A percentile compares a stretch with the other conserved stretches of the same genome.
Evolutionary conservation across 805 yeast genomes (phyloP).

Genomic region (Hemisphaericaspora nanyangensis): DNA sequence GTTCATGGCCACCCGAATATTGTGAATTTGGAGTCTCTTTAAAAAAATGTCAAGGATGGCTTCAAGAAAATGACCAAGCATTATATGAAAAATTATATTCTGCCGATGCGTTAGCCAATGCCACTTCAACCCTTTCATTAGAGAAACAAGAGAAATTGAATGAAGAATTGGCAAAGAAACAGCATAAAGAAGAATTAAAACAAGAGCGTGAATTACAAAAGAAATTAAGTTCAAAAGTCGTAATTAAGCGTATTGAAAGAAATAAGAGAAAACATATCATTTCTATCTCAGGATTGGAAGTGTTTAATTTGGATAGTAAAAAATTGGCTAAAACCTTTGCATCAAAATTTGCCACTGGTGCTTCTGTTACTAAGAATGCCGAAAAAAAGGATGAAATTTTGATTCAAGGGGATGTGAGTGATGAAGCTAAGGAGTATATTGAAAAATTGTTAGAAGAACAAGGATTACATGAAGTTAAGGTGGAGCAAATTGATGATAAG

Average conservation of each 20-base stretch:
- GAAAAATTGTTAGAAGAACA: conserved; percentile 69
- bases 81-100: conserved; percentile 59
- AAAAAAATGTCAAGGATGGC: conserved; percentile 83
- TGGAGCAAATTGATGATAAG: conserved; percentile 83
- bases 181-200: conserved; percentile 79
- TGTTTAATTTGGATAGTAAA: conserved; percentile 84
- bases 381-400: conserved; percentile 91
- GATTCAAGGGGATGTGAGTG: conserved; percentile 93
- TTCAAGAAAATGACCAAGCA: conserved; percentile 54
- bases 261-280: conserved; percentile 85
- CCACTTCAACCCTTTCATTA: conserved; percentile 52
- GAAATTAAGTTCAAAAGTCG: conserved; percentile 74
- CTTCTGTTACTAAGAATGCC: conserved; percentile 82
- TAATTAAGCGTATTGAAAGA: conserved; percentile 83
- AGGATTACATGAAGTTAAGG: conserved; percentile 79
- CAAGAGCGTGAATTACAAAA: conserved; percentile 80
- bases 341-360: conserved; percentile 93
- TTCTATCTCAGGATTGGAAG: conserved; percentile 83
- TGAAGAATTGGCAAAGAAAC: conserved; percentile 78
- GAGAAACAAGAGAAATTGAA: conserved; percentile 83
- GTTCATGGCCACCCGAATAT: conserved; percentile 83
- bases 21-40: conserved; percentile 87
- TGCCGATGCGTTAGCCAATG: conserved; percentile 53
- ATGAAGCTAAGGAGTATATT: conserved; percentile 79
- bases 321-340: conserved; percentile 90